A percentile compares a stretch with the other conserved stretches of the same genome.
These are phyloP conservation scores for Xylaria sp. DNA, from an alignment of 2,329 filamentous ascomycete genomes.

Conservation along the genomic window DNA sequence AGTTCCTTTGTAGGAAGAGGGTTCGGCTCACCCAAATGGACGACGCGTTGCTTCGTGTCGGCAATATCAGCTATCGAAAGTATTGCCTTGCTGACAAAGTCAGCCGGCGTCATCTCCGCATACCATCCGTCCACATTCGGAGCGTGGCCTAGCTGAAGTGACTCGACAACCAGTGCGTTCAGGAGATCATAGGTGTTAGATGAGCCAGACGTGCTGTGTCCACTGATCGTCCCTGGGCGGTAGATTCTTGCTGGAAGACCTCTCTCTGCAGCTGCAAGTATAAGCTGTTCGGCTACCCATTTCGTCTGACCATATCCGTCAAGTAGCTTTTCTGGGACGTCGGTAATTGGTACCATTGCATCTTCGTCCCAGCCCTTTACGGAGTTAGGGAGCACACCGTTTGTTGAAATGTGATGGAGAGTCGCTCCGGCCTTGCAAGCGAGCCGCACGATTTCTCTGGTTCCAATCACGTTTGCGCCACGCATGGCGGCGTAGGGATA, in stretches of 20 bases:
- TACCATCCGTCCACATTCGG: constrained; percentile 77
- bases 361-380: constrained; percentile 74
- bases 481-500: constrained; percentile 81
- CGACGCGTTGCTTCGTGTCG: constrained; percentile 66
- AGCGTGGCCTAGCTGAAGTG: constrained; percentile 71
- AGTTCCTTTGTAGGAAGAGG: constrained; percentile 70
- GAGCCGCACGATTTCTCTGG: constrained; percentile 73
- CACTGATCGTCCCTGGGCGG: constrained; percentile 77
- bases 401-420: constrained; percentile 79
- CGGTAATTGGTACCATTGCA: constrained; percentile 67
- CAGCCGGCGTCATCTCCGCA: constrained; percentile 83
- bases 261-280: constrained; percentile 70
- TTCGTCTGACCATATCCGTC: constrained; percentile 83
- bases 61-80: constrained; percentile 70
- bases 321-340: constrained; percentile 70
- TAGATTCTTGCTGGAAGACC: constrained; percentile 75
- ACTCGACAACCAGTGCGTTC: constrained; percentile 78
- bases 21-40: constrained; percentile 76
- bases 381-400: constrained; percentile 76
- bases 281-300: constrained; percentile 80
- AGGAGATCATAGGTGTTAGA: constrained; percentile 81
- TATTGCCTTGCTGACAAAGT: constrained; percentile 79
- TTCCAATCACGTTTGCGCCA: constrained; percentile 79
- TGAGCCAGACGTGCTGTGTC: constrained; percentile 75
- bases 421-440: constrained; percentile 71